A percentile compares a stretch with the other conserved stretches of the same genome.
Evolutionary conservation across 2,329 filamentous ascomycete genomes (phyloP).

Genomic region (Hyphodiscus sp.): DNA sequence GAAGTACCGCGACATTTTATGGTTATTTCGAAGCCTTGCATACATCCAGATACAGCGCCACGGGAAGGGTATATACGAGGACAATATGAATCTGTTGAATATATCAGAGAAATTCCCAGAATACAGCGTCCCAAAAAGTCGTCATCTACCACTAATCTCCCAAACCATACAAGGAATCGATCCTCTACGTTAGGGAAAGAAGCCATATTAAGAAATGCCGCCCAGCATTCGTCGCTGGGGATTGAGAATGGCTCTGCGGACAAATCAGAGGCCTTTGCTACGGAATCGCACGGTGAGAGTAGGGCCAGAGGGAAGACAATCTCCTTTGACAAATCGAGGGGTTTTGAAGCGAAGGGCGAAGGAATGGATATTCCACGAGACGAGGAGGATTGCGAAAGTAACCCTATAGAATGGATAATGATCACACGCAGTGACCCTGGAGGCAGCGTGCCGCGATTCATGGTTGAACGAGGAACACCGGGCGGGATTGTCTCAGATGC

Average conservation of each 20-base stretch:
- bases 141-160: conserved; percentile 40
- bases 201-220: conserved; percentile 38
- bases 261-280: conserved; percentile 14
- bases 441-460: conserved; percentile 63
- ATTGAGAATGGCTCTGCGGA: conserved; percentile 7
- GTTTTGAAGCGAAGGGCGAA: conserved; percentile 32
- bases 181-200: conserved; percentile 34
- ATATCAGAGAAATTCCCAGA: conserved; percentile 75
- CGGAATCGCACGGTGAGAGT: conserved; percentile 16
- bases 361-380: conserved; percentile 28
- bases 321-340: conserved; percentile 35
- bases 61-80: conserved; percentile 73
- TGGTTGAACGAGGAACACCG: conserved; percentile 66
- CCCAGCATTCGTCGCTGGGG: conserved; percentile 17
- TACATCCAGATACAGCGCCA: conserved; percentile 65
- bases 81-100: conserved; percentile 84
- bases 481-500: conserved; percentile 59
- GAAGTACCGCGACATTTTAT: conserved; percentile 64
- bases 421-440: conserved; percentile 67
- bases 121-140: conserved; percentile 36
- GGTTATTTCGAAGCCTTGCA: conserved; percentile 78
- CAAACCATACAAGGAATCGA: conserved; percentile 26
- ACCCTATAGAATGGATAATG: conserved; percentile 71
- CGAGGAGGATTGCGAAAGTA: conserved; percentile 44
- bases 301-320: conserved; percentile 35